Conservation (phyloP, 257 asterid species). For the Lavandula angustifolia region DNA sequence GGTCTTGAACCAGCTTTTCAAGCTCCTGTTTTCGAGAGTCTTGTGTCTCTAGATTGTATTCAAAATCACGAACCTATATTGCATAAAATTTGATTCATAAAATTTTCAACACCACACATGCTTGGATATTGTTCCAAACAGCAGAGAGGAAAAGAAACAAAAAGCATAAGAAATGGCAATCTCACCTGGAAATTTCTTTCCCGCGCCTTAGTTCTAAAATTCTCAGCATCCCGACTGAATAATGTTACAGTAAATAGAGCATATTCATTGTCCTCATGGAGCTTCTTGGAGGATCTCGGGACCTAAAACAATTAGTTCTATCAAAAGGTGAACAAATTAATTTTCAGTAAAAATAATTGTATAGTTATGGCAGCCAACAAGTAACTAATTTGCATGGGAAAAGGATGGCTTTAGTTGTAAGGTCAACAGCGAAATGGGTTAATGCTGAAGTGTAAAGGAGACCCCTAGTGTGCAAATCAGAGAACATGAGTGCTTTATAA, state of each 20-base stretch:
- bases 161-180: constrained; percentile 12
- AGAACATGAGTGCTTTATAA: too few relatives aligned
- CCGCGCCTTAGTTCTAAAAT: constrained; percentile 74
- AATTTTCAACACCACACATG: neutral
- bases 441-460: too few relatives aligned
- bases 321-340: constrained; percentile 28
- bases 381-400: neutral
- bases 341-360: too few relatives aligned
- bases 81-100: too few relatives aligned
- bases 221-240: constrained; percentile 91
- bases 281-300: constrained; percentile 93
- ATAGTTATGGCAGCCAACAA: constrained; percentile 6
- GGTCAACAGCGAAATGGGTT: too few relatives aligned
- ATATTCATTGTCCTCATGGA: constrained; percentile 84
- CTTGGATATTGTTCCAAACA: neutral
- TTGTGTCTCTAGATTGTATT: constrained; percentile 63
- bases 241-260: constrained; percentile 76
- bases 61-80: constrained; percentile 78
- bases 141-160: constrained; percentile 11
- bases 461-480: too few relatives aligned
- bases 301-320: constrained; percentile 55
- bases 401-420: too few relatives aligned
- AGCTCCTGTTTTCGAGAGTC: constrained; percentile 71
- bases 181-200: constrained; percentile 82
- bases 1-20: constrained; percentile 74